Evolutionary conservation across 2,329 filamentous ascomycete genomes (phyloP), one percentile per base, ranked within the genome.

Genomic region (Elsinoe necatrix): DNA sequence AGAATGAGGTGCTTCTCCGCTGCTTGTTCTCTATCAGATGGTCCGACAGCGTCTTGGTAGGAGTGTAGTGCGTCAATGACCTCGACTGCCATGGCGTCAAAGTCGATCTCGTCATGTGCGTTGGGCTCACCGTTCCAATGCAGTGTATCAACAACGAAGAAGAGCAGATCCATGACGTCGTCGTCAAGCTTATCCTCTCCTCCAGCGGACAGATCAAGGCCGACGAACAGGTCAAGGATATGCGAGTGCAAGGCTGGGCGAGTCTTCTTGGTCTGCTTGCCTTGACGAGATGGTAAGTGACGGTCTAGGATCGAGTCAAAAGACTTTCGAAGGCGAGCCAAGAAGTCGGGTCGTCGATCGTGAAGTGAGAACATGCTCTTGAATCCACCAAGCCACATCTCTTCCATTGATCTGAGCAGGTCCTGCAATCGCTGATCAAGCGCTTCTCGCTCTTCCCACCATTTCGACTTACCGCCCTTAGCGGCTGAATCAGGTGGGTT

Each of bases 111-210:
- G 64, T 98, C 93, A 71, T 96, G 96, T 0, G 95, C 93, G 67
- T 97, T 98, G 48, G 84, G 82, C 72, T 98, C 95, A 14, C 93
- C 93, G 63, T 95, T 89, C 70, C 98, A 97, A 68, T 97, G 93
- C 2, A 98, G 77, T 54, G 97, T 91, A 65, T 98, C 93, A 4
- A 98, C 85, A 1, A 97, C 87, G 67, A 97, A 97, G 72, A 96
- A 97, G 2, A 98, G 80, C 25, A 98, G 75, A 68, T 98, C 93
- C 63, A 86, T 89, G n/a, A 98, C 74, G 0, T 86, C 83, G 65
- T 97, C 92, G 61, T 97, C 92, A 20, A 95, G 79, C 60, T 95
- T 89, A 58, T 75, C 73, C 6, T 84, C 81, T 1, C 84, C 80
- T 6, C 80, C 78, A 0, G 80, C 80, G 1, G 88, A 80, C 64